Evolutionary conservation across 202 grass and related monocot genomes (phyloP), one percentile per base, ranked within the genome.

Genomic region (Elaeis oleifera): DNA sequence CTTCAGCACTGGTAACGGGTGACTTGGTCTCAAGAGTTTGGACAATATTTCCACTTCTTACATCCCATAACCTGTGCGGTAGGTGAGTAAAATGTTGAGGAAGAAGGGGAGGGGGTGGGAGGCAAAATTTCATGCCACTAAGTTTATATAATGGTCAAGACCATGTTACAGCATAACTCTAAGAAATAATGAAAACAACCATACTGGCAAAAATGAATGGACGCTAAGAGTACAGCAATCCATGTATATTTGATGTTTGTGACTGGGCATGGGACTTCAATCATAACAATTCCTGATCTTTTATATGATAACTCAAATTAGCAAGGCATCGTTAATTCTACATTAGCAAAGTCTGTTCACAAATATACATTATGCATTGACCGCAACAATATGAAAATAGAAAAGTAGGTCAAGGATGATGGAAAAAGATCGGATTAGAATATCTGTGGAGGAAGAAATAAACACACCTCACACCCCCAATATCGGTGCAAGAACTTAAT

Each of bases 1-100:
- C 94, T 85, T 99, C 94, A 51, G 88, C 78, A 75, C 94, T 86
- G 13, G 94, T 99, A 26, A 94, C 94, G 49, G 94, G 73, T 68
- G 88, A 76, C 75, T 92, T 99, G 61, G 94, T 99, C 77, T 99
- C 94, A 72, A 99, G 83, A 67, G 94, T 99, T 80, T 89, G 88
- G 59, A 94, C 83, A 61, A 99, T 94, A 57, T 89, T 99, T 53
- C 88, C 88, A 78, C 75, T 94, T 73, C 82, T 94, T 56, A 92
- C 82, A 86, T 99, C 94, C 85, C 85, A 99, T 57, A 99, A 74
- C 62, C 92, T 97, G 67, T 62, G n/a, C 9, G 13, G 55, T 55
- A 53, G 6, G 9, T 36, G 5, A 36, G 6, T 36, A 36, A 36
- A 1, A 39, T 2, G 36, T 11, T 39, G 1, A 39, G 36, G 9